A percentile compares a stretch with the other conserved stretches of the same genome.
These are phyloP conservation scores for Termitomyces sp. DNA, from an alignment of 768 basidiomycete species.

Conservation along the genomic window DNA sequence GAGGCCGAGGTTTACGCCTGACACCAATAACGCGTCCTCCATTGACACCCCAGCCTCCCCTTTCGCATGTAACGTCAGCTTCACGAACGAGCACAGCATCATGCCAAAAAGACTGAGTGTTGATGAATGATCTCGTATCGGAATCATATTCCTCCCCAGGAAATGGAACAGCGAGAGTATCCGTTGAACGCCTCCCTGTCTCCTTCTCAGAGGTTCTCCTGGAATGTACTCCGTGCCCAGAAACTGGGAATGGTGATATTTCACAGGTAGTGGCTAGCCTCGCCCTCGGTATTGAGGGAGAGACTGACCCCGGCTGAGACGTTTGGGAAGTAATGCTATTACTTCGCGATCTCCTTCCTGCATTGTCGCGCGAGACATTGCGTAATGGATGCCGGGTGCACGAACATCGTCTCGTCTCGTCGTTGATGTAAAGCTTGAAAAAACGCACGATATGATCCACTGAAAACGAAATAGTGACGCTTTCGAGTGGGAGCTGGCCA, in stretches of 20 bases:
- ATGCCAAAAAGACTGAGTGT: constrained; percentile 45
- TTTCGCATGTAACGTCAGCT: constrained; percentile 58
- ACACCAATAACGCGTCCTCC: constrained; percentile 60
- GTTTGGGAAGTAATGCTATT: constrained; percentile 45
- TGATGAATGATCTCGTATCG: constrained; percentile 30
- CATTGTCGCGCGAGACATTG: constrained; percentile 36
- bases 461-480: constrained; percentile 61
- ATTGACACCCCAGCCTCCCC: constrained; percentile 73
- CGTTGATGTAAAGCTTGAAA: constrained; percentile 56
- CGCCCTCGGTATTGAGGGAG: constrained; percentile 43
- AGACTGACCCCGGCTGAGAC: constrained; percentile 33
- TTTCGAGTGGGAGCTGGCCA: constrained; percentile 59
- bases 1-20: constrained; percentile 53
- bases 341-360: constrained; percentile 57
- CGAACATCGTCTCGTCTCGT: constrained; percentile 58
- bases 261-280: constrained; percentile 45
- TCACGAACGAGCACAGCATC: constrained; percentile 49
- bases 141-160: constrained; percentile 36
- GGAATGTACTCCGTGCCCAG: constrained; percentile 73
- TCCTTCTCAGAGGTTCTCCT: constrained; percentile 72
- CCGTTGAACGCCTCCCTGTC: constrained; percentile 40
- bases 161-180: constrained; percentile 39
- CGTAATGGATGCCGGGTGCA: constrained; percentile 51
- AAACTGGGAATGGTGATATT: constrained; percentile 65
- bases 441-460: constrained; percentile 58